Base-by-base conservation (phyloP, 2,329 filamentous ascomycete genomes). In the Verticillium tricorpus region DNA sequence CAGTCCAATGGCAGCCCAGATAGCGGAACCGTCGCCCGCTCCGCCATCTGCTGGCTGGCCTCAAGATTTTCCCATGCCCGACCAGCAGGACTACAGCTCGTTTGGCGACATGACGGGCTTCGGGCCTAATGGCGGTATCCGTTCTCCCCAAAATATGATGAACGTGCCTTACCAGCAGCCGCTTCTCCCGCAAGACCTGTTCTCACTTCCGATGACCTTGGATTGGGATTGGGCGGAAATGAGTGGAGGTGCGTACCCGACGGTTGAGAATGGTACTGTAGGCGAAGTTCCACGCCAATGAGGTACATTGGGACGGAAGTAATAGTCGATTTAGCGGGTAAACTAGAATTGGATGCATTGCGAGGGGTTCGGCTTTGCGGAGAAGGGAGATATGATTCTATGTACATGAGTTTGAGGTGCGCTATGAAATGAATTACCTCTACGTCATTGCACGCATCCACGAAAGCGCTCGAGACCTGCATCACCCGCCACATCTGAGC, bases 131-230 rank as follows among this genome's bases (percentile, higher is more conserved):
- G 45, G 45, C n/a, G 70, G 65, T 59, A 66, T 76, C 61, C 70
- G 72, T 61, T 81, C 74, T 61, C 74, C 73, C 35, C 72, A 73
- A 14, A 61, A 68, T 45, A 63, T 74, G 57, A 64, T 70, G 54
- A 63, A 63, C 17, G 65, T 69, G 7, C 65, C 68, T 7, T 93
- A 93, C 71, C 89, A 93, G 69, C 91, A 96, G 67, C 93, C 93
- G 0, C 89, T 97, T 69, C 86, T 98, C 25, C 94, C 95, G 5
- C 92, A 94, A 69, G 95, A 98, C 76, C 77, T 98, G 31, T 99
- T 95, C 87, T 90, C 94, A 73, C 89, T 98, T 85, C 93, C 94
- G 1, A 96, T 97, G 89, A 96, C 92, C 2, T 83, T 98, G 25
- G 94, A 98, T 72, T 97, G 93, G 93, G 92, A 85, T 70, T 89